Evolutionary conservation across 2,329 filamentous ascomycete species (phyloP), one percentile per base, ranked within the genome.

Genomic region (Aspergillus sp.): DNA sequence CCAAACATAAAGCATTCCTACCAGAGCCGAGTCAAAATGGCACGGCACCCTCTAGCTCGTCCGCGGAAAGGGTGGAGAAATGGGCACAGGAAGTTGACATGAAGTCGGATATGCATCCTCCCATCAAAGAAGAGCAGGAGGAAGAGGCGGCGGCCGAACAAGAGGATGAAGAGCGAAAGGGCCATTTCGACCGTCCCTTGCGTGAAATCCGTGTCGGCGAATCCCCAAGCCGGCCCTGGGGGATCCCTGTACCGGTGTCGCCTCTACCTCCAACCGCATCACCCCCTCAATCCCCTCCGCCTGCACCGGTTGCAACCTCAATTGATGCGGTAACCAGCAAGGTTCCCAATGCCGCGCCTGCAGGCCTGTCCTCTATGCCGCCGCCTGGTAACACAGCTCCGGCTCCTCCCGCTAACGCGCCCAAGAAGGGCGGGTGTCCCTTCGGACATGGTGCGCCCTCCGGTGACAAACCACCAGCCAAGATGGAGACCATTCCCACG

Each of bases 191-290:
- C 66, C 86, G 93, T 48, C 88, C 90, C 0, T 76, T 98, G 55
- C 91, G 94, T 71, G 94, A 97, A 68, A 86, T 98, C 8, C 85
- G 94, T n/a, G 88, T 98, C 21, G 94, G 94, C 47, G 94, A 98
- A 76, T 96, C 91, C 13, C 94, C 94, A 5, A 96, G 90, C 74
- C 84, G 94, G 48, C 94, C 94, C 13, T 97, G 93, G 93, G 93
- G 93, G 5, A 96, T 97, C 55, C 86, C 87, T 5, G 88, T 97
- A 0, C 93, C 93, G 2, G 75, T 86, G 39, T 36, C 39, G 25
- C 81, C 84, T 53, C 62, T 64, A 41, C 60, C 64, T 17, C 68
- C 56, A 23, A 54, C 73, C 50, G 66, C 71, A 47, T 69, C 73
- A 64, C 59, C 70, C 41, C 57, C 69, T 25, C 71, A 64, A 54